Evolutionary conservation across 2,329 filamentous ascomycete genomes (phyloP), one percentile per base, ranked within the genome.

Genomic region (Aspergillus pseudonomiae): DNA sequence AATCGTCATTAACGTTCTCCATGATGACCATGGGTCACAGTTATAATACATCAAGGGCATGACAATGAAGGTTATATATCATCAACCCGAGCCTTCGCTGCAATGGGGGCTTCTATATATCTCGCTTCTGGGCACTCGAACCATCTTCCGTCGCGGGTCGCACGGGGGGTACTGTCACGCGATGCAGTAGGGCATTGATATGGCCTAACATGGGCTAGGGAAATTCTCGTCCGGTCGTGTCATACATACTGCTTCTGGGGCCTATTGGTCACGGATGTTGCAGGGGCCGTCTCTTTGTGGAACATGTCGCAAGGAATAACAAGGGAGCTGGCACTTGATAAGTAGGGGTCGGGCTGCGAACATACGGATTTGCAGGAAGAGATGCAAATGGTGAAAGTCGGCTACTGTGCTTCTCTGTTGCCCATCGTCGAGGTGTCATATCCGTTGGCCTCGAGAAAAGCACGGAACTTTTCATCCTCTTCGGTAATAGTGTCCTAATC

Each of bases 391-490:
- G 61, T 10, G 26, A 43, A 34, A 48, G 14, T n/a, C 16, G 34
- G 36, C 57, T 59, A 54, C 5, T 46, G 48, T 34, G 61, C 50
- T 48, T 65, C 61, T 21, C 72, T 71, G 36, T 69, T 75, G 32
- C 87, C 87, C 79, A 89, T 78, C 63, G 82, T 82, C 7, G 79
- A 80, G 4, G 87, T 90, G 75, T 97, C 93, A 80, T 90, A 97
- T 4, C 93, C 93, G 63, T 94, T 84, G 30, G 80, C 80, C 72
- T 88, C 84, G 14, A 97, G 81, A 74, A 91, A 97, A 21, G 80
- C 85, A 39, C 91, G 86, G 81, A 97, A 97, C 50, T 85, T 85
- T 10, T 82, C 73, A 72, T 97, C 93, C 77, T 97, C 94, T 19
- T 85, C 73, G 0, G 89, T 86, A 66, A 97, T 96, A 0, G 92